These are phyloP conservation scores for Lepidopterella palustris DNA, from an alignment of 495 filamentous ascomycete species.

Conservation along the genomic window DNA sequence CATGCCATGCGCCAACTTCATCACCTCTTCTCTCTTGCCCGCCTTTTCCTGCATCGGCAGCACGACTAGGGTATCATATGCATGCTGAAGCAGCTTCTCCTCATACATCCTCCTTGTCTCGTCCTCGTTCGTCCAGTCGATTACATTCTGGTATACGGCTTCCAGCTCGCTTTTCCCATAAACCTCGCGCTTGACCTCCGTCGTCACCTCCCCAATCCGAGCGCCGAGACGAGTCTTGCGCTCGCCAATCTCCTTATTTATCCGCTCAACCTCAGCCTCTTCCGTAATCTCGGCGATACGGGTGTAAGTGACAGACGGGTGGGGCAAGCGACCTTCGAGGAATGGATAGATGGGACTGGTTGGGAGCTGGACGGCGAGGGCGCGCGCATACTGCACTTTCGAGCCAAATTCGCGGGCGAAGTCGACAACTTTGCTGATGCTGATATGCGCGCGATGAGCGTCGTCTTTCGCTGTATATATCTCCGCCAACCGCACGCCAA, in stretches of 20 bases:
- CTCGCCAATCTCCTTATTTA: slow-evolving; percentile 86
- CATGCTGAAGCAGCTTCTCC: slow-evolving; percentile 79
- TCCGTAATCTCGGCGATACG: slow-evolving; percentile 82
- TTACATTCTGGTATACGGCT: slow-evolving; percentile 67
- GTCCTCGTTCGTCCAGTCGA: slow-evolving; percentile 87
- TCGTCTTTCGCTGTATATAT: slow-evolving; percentile 61
- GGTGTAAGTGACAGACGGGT: slow-evolving; percentile 74
- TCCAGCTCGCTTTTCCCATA: slow-evolving; percentile 63
- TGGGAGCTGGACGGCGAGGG: slow-evolving; percentile 71
- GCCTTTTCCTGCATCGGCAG: slow-evolving; percentile 58
- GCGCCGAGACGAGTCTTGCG: slow-evolving; percentile 84
- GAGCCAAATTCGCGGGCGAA: slow-evolving; percentile 66
- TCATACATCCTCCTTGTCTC: slow-evolving; percentile 76
- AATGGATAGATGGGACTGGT: slow-evolving; percentile 67
- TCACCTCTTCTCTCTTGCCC: slow-evolving; percentile 60
- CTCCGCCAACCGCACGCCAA: slow-evolving; percentile 62
- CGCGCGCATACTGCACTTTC: slow-evolving; percentile 61
- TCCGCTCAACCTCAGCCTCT: slow-evolving; percentile 77
- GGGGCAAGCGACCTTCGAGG: slow-evolving; percentile 78
- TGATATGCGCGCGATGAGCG: slow-evolving; percentile 64
- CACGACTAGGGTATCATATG: slow-evolving; percentile 66
- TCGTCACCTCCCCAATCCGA: slow-evolving; percentile 68
- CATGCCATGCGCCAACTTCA: slow-evolving; percentile 75
- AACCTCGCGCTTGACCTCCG: slow-evolving; percentile 83
- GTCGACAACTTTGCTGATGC: slow-evolving; percentile 71